These are phyloP conservation scores for Lactarius vividus DNA, from an alignment of 768 basidiomycete species.

Conservation along the genomic window DNA sequence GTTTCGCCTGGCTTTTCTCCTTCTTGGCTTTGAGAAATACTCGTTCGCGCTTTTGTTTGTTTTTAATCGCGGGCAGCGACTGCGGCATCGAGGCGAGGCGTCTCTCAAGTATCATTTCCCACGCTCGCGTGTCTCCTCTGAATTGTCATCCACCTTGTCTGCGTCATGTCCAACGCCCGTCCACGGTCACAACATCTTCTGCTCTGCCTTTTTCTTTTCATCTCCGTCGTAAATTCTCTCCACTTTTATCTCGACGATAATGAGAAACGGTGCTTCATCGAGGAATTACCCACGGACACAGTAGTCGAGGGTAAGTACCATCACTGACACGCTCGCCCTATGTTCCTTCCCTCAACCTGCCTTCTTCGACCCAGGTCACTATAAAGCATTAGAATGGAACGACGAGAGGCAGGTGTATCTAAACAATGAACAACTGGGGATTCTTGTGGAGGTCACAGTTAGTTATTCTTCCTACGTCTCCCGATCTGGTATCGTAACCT, in stretches of 20 bases:
- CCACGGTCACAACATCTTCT: constrained; percentile 30
- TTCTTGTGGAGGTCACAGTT: constrained; percentile 89
- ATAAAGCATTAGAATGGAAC: constrained; percentile 89
- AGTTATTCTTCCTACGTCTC: constrained; percentile 32
- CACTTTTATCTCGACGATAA: constrained; percentile 97
- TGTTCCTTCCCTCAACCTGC: background rate
- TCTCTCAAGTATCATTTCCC: background rate
- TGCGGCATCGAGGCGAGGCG: constrained; percentile 39
- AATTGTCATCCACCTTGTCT: constrained; percentile 3
- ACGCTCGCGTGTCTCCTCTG: constrained; percentile 4
- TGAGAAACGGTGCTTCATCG: constrained; percentile 92
- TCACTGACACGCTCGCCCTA: background rate
- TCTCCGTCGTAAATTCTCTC: constrained; percentile 62
- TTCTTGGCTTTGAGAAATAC: constrained; percentile 69
- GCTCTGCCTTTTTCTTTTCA: constrained; percentile 40
- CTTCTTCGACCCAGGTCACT: constrained; percentile 61
- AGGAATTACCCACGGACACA: constrained; percentile 94
- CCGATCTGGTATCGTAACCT: background rate
- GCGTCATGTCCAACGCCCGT: constrained; percentile 12
- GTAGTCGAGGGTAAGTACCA: constrained; percentile 76
- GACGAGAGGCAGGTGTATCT: constrained; percentile 66
- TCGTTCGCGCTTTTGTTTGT: constrained; percentile 86
- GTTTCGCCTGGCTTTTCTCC: constrained; percentile 74
- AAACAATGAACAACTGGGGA: constrained; percentile 75
- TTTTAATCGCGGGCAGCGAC: constrained; percentile 64